phyloP scores from a whole-genome alignment of 179 eudicot species.

The Nepenthes alata region DNA sequence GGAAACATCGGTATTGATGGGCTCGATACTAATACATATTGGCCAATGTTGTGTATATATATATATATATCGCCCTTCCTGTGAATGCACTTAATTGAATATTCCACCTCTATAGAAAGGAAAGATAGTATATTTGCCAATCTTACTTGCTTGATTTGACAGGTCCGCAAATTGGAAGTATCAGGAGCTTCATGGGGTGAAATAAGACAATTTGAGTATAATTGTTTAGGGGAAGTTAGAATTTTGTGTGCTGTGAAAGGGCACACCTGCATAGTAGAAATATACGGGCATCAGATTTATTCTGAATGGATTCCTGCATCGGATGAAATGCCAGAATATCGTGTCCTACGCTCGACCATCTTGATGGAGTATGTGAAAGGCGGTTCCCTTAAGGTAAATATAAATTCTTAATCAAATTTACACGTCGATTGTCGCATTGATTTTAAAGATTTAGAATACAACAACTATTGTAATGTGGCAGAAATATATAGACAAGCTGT shows the following conservation, averaged over 20 bases:
- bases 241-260: slow-evolving; percentile 54
- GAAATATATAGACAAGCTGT: slow-evolving; percentile 52
- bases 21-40: too few relatives aligned
- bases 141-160: slow-evolving; percentile 12
- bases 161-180: slow-evolving; percentile 69
- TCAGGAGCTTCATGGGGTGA: slow-evolving; percentile 43
- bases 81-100: background rate
- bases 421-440: too few relatives aligned
- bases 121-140: background rate
- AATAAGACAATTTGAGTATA: slow-evolving; percentile 56
- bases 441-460: too few relatives aligned
- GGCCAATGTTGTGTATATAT: too few relatives aligned
- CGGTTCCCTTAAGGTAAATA: slow-evolving; percentile 70
- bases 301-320: slow-evolving; percentile 52
- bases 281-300: slow-evolving; percentile 72
- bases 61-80: background rate
- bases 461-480: slow-evolving; percentile 16
- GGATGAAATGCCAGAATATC: slow-evolving; percentile 46
- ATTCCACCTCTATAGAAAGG: background rate
- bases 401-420: background rate
- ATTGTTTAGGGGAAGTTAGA: slow-evolving; percentile 81
- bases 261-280: slow-evolving; percentile 67
- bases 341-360: slow-evolving; percentile 58
- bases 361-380: slow-evolving; percentile 83
- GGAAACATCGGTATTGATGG: too few relatives aligned